Base-by-base conservation (phyloP, 257 asterid genomes). In the Ligustrum vulgare region DNA sequence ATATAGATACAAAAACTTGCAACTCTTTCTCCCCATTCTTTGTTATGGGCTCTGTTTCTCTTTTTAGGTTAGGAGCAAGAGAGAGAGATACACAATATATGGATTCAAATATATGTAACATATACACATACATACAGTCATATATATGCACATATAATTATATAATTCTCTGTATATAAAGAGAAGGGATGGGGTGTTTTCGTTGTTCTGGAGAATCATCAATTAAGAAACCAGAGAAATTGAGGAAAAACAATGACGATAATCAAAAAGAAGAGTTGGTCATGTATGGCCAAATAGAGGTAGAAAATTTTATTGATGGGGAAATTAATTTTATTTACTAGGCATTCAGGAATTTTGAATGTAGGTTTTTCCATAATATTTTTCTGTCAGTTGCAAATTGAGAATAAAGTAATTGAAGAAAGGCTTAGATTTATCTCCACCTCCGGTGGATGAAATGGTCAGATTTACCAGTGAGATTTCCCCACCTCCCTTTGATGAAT, bases 141-240 rank as follows among this genome's bases (percentile, higher is more conserved):
- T 32, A 72, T 69, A 67, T 13, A 32, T 28, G 1, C 11, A 67
- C 6, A 15, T 15, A 49, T 1, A 49, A 15, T 51, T 51, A 2
- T 51, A 51, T 18, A 16, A 4, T 51, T 18, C 18, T 51, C 8
- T 15, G 70, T 43, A n/a, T 56, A 28, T 35, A 72, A 34, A 47
- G 65, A 34, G 58, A 63, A 81, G 58, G 71, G 70, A 90, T 90
- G 97, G 92, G 96, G 32, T 92, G 96, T 85, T 90, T 90, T 75
- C 84, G 75, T 83, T 87, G 96, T 73, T 80, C 87, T 5, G 87
- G 96, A 18, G 91, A 84, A 77, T 79, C 96, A 71, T 83, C 94
- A 16, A 80, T 51, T 71, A 82, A 83, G 79, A 86, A 78, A 71
- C 77, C 84, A 18, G 69, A 75, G 45, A 85, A 75, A 75, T 82